Percentiles rank a stretch among this genome's conserved stretches.
Evolutionary conservation across 495 filamentous ascomycete genomes (phyloP).

Genomic region (Aspergillus diversus): DNA sequence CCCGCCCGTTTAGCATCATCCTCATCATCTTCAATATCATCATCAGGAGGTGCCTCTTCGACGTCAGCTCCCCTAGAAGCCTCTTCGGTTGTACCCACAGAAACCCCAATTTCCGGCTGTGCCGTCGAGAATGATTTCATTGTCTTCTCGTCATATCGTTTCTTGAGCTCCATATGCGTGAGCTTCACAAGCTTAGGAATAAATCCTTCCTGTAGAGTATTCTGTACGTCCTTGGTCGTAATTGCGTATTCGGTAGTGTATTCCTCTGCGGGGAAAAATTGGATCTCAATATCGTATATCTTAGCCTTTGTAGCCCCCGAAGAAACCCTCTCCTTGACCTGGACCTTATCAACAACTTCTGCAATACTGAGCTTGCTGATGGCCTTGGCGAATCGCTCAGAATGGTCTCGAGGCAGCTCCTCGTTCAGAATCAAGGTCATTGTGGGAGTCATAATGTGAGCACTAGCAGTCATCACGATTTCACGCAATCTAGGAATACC

Average conservation of each 20-base stretch:
- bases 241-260: slow-evolving; percentile 88
- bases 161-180: slow-evolving; percentile 76
- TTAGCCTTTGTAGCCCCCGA: slow-evolving; percentile 70
- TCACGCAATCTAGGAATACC: slow-evolving; percentile 97
- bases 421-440: slow-evolving; percentile 85
- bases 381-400: slow-evolving; percentile 83
- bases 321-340: slow-evolving; percentile 76
- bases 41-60: slow-evolving; percentile 68
- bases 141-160: slow-evolving; percentile 68
- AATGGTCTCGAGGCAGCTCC: slow-evolving; percentile 69
- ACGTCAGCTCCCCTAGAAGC: slow-evolving; percentile 52
- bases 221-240: slow-evolving; percentile 70
- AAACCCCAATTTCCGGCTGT: slow-evolving; percentile 79
- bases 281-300: slow-evolving; percentile 79
- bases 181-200: slow-evolving; percentile 68
- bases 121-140: slow-evolving; percentile 63
- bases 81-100: slow-evolving; percentile 70
- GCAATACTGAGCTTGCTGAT: slow-evolving; percentile 88
- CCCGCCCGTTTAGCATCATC: slow-evolving; percentile 86
- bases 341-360: slow-evolving; percentile 82
- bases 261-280: slow-evolving; percentile 82
- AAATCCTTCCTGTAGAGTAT: slow-evolving; percentile 78
- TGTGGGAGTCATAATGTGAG: slow-evolving; percentile 81
- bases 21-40: slow-evolving; percentile 75
- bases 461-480: slow-evolving; percentile 97